phyloP scores from a whole-genome alignment of 192 early-diverging fungal species.

The Coemansia sp. region DNA sequence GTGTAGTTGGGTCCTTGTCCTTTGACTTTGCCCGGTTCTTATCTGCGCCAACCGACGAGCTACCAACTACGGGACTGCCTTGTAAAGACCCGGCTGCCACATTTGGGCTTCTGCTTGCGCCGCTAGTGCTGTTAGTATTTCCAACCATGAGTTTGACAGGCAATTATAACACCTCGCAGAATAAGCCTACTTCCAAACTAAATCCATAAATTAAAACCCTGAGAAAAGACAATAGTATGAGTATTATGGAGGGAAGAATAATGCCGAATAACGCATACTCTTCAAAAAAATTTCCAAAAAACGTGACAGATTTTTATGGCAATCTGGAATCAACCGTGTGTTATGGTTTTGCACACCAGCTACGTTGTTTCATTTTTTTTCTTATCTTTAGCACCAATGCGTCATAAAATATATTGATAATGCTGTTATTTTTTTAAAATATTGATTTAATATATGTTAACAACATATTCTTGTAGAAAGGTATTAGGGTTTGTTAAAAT shows the following conservation, averaged over 20 bases:
- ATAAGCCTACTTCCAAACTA: no score
- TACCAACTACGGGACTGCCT: constrained; percentile 8
- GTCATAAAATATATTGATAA: no score
- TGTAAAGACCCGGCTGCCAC: constrained; percentile 4
- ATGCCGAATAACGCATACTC: no score
- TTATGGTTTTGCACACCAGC: no score
- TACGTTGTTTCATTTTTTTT: no score
- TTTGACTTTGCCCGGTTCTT: constrained; percentile 18
- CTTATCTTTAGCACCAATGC: no score
- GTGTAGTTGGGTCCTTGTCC: constrained; percentile 8
- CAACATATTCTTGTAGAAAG: no score
- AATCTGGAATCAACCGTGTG: background rate
- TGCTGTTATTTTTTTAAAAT: no score
- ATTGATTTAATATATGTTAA: no score
- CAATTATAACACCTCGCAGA: background rate
- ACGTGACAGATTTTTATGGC: background rate
- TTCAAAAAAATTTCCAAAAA: background rate
- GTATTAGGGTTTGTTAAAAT: no score
- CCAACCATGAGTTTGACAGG: constrained; percentile 8
- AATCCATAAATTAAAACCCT: no score
- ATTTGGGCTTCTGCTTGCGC: constrained; percentile 14
- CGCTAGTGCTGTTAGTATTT: constrained; percentile 6
- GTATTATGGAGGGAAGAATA: background rate
- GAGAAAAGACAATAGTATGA: no score
- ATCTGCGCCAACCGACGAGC: constrained; percentile 3